A percentile compares a stretch with the other conserved stretches of the same genome.
Conservation (phyloP, 495 filamentous ascomycete genomes). For the Rhypophila decipiens region DNA sequence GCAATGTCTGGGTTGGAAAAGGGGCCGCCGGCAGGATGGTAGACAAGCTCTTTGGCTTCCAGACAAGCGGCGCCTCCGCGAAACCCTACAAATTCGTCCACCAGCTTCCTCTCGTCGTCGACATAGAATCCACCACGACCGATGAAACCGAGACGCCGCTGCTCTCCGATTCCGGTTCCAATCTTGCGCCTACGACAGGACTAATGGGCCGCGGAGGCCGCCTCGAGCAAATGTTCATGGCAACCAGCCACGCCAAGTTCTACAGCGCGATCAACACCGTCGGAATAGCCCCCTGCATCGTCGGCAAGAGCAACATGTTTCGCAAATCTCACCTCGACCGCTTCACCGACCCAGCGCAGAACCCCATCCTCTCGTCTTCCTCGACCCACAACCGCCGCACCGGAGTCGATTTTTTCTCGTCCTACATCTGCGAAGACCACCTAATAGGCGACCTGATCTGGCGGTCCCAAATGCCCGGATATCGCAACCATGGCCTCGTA, state of each 20-base stretch:
- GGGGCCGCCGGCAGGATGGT: slow-evolving; percentile 81
- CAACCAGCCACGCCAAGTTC: slow-evolving; percentile 93
- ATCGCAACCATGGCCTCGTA: slow-evolving; percentile 74
- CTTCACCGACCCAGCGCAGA: slow-evolving; percentile 55
- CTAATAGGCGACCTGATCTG: slow-evolving; percentile 89
- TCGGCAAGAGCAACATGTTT: slow-evolving; percentile 98
- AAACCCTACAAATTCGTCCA: slow-evolving; percentile 90
- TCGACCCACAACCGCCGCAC: slow-evolving; percentile 42
- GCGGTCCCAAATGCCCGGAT: slow-evolving; percentile 53
- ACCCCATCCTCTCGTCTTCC: slow-evolving; percentile 38
- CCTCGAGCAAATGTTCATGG: slow-evolving; percentile 90
- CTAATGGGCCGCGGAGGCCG: slow-evolving; percentile 57
- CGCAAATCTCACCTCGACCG: slow-evolving; percentile 81
- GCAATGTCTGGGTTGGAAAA: slow-evolving; percentile 87
- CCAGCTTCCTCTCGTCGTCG: slow-evolving; percentile 81
- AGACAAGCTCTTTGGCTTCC: slow-evolving; percentile 70
- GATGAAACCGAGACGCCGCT: slow-evolving; percentile 15
- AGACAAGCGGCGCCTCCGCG: slow-evolving; percentile 26
- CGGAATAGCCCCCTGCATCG: slow-evolving; percentile 81
- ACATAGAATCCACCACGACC: slow-evolving; percentile 44
- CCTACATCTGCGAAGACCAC: slow-evolving; percentile 97
- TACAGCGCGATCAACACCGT: slow-evolving; percentile 97
- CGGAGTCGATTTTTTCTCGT: slow-evolving; percentile 86
- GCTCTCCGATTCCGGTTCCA: neutral
- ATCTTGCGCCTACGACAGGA: slow-evolving; percentile 1